A percentile compares a stretch with the other conserved stretches of the same genome.
These are phyloP conservation scores for Populus ilicifolia DNA, from an alignment of 345 rosid species.

Conservation along the genomic window DNA sequence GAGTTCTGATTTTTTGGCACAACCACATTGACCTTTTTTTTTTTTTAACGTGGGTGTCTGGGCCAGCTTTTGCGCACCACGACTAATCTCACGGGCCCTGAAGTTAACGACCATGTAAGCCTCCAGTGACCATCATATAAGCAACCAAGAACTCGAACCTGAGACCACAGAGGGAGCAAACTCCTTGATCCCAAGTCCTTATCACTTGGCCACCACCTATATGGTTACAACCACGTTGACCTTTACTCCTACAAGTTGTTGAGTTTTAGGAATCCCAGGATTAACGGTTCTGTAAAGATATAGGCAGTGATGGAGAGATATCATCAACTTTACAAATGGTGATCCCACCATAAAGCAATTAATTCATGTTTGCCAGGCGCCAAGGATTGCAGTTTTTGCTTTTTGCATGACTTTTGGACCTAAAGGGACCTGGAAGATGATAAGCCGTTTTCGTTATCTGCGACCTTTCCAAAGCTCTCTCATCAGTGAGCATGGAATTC, in stretches of 20 bases:
- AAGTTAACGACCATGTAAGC: no score
- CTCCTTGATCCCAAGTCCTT: no score
- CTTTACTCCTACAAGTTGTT: conserved; percentile 14
- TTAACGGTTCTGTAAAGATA: conserved; percentile 19
- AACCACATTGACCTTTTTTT: conserved; percentile 21
- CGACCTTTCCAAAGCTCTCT: conserved; percentile 23
- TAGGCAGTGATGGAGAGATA: neutral
- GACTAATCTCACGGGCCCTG: no score
- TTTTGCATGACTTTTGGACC: conserved; percentile 14
- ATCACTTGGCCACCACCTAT: no score
- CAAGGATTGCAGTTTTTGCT: conserved; percentile 9
- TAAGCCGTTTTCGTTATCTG: conserved; percentile 13
- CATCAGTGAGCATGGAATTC: conserved; percentile 21
- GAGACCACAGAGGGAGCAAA: no score
- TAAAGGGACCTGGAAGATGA: conserved; percentile 15
- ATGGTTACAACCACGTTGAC: conserved; percentile 17
- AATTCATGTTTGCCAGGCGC: conserved; percentile 2
- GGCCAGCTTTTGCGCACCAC: no score
- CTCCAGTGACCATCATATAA: no score
- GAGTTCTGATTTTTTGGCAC: conserved; percentile 10
- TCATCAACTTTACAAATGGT: conserved; percentile 23
- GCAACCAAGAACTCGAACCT: no score
- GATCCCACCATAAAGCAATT: conserved; percentile 8
- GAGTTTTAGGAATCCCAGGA: conserved; percentile 32
- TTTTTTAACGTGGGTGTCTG: no score